Evolutionary conservation across 495 filamentous ascomycete species (phyloP).

Genomic region (Hypoxylon lenormandii): DNA sequence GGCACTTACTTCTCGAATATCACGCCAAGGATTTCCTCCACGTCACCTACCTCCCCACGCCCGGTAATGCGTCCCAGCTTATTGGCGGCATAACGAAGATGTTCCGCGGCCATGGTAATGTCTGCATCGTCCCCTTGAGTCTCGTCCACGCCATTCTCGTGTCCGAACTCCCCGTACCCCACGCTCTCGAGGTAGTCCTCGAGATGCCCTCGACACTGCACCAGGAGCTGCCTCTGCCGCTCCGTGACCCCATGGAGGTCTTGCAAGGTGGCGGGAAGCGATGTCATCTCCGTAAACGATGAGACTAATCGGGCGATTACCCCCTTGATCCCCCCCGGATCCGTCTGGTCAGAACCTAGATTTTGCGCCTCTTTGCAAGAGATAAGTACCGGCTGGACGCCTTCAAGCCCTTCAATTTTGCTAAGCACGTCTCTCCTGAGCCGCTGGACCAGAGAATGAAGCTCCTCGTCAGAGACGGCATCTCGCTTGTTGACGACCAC

Average conservation of each 20-base stretch:
- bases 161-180: conserved; percentile 30
- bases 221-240: conserved; percentile 84
- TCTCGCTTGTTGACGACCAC: conserved; percentile 89
- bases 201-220: conserved; percentile 75
- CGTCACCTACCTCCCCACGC: conserved; percentile 85
- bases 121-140: conserved; percentile 62
- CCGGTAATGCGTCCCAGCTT: conserved; percentile 87
- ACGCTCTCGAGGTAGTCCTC: conserved; percentile 73
- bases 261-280: conserved; percentile 69
- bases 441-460: conserved; percentile 44
- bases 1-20: conserved; percentile 89
- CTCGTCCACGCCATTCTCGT: conserved; percentile 56
- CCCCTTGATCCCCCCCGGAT: conserved; percentile 74
- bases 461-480: conserved; percentile 54
- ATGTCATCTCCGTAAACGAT: conserved; percentile 79
- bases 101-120: conserved; percentile 93
- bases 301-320: conserved; percentile 75
- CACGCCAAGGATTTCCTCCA: conserved; percentile 95
- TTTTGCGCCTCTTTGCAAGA: conserved; percentile 51
- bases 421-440: conserved; percentile 53
- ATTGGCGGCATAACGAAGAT: conserved; percentile 83
- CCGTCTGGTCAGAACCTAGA: conserved; percentile 55
- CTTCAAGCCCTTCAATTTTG: conserved; percentile 47
- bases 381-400: conserved; percentile 38
- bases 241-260: conserved; percentile 90